Base-by-base conservation (phyloP, 1,284 basidiomycete species). In the Pascua sp. region DNA sequence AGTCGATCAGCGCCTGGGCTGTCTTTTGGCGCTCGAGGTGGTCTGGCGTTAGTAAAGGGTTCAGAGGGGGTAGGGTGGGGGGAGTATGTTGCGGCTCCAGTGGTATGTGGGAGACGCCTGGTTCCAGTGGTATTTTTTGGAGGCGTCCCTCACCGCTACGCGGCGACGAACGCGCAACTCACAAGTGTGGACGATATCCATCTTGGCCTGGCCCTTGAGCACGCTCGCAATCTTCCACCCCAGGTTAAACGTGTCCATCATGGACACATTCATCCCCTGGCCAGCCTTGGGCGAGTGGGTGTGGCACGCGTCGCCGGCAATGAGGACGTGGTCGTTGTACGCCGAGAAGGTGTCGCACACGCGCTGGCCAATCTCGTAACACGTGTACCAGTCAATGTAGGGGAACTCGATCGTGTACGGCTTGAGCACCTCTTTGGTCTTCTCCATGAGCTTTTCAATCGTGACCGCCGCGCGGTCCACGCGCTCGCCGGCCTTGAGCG, bases 1-100 rank as follows among this genome's bases (percentile, higher is more conserved):
- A 91, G 56, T 83, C 72, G 65, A 92, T 91, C 53, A 93, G 80
- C 63, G 91, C 87, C 71, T 88, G 58, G 10, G 64, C 64, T 11
- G 62, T 61, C 42, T 59, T 54, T 45, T 61, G 61, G n/a, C 64
- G 50, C 47, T 66, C 64, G 38, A 56, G 47, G 38, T 60, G 54
- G 55, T 60, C 24, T 32, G 24, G 24, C 24, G 24, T 32, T 32
- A 32, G 24, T 32, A 12, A 32, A 32, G 24, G n/a, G 24, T 32
- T 3, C 24, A 4, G 24, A 32, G 24, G 24, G 4, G 24, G 24
- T 32, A 7, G 24, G 24, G 7, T 32, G 7, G 24, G 24, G 7
- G 24, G 7, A 7, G 24, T 7, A 3, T 32, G 4, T 7, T 32
- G 24, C 7, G 24, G n/a, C n/a, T n/a, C 24, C 24, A 32, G 24